A percentile compares a stretch with the other conserved stretches of the same genome.
phyloP scores from a whole-genome alignment of 2,329 filamentous ascomycete species.

The Lecanoromycetidae sp. region DNA sequence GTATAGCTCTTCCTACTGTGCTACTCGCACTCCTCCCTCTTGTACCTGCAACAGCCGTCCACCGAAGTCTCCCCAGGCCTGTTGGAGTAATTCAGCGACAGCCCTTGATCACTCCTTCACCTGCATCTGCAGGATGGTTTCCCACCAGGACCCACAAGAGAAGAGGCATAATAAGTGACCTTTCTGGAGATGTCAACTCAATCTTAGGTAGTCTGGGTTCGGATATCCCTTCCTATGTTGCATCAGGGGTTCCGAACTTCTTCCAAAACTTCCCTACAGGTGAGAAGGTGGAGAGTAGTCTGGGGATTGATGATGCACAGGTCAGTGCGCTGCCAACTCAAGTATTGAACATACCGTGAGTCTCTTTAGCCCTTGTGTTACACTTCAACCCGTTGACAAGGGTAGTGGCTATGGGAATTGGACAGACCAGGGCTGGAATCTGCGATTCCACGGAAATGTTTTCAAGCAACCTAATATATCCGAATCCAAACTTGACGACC shows the following conservation, averaged over 20 bases:
- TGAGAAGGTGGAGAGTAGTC: conserved; percentile 45
- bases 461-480: conserved; percentile 64
- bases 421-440: conserved; percentile 64
- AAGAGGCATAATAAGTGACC: conserved; percentile 37
- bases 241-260: conserved; percentile 54
- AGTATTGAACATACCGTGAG: conserved; percentile 55
- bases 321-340: conserved; percentile 54
- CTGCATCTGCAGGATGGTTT: conserved; percentile 31
- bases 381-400: neutral
- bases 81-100: conserved; percentile 22
- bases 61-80: conserved; percentile 12
- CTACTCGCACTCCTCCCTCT: conserved; percentile 7
- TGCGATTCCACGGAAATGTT: conserved; percentile 67
- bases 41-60: conserved; percentile 16
- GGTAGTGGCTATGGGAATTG: conserved; percentile 57
- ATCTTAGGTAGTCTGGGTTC: conserved; percentile 41
- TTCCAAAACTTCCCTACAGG: conserved; percentile 56
- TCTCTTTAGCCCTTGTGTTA: conserved; percentile 1
- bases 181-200: conserved; percentile 21
- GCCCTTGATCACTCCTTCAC: conserved; percentile 39
- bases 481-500: conserved; percentile 50
- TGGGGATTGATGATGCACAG: conserved; percentile 48
- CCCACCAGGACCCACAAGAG: conserved; percentile 33
- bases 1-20: conserved; percentile 1
- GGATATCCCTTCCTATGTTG: conserved; percentile 47